Evolutionary conservation across 1,284 basidiomycete species (phyloP), one percentile per base, ranked within the genome.

Genomic region (Stygiomarasmius scandens): DNA sequence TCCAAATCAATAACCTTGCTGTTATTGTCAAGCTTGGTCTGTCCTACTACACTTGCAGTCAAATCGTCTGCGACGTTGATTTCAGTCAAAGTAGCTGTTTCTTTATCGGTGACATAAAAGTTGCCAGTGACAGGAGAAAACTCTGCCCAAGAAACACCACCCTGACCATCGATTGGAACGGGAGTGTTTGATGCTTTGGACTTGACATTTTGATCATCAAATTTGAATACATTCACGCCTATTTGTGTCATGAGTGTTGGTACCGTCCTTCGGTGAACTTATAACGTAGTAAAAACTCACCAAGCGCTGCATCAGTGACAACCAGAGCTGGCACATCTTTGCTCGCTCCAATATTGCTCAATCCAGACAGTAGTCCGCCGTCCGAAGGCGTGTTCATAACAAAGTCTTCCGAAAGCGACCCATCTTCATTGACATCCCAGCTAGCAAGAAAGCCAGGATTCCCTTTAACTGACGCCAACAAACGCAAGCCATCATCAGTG

Each of bases 101-200:
- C 52, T 9, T 22, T 20, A 34, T 54, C 52, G 16, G 25, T 54
- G 20, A 54, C 25, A 16, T 32, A 54, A 32, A 54, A 54, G 52
- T 54, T 54, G 29, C 43, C 52, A 27, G 43, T 46, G n/a, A 24
- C 46, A 27, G 41, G 41, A 16, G 43, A 46, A 16, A 32, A 45
- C 19, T 16, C 43, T 27, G 43, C 43, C 52, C 52, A 54, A 10
- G 43, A 43, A 22, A 32, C 32, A 34, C 43, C 52, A 9, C 29
- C 23, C 23, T 54, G 52, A n/a, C 32, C 38, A 19, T 41, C 38
- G n/a, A 41, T 41, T 4, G 38, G 38, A 4, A 41, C 6, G 5
- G 38, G 38, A 19, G 38, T 41, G n/a, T 41, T 41, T 4, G 38
- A 41, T 9, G 38, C 38, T 41, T 41, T 8, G 38, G 14, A 16